These are phyloP conservation scores for Chlorophyllum brunneum DNA, from an alignment of 768 basidiomycete genomes.

Conservation along the genomic window DNA sequence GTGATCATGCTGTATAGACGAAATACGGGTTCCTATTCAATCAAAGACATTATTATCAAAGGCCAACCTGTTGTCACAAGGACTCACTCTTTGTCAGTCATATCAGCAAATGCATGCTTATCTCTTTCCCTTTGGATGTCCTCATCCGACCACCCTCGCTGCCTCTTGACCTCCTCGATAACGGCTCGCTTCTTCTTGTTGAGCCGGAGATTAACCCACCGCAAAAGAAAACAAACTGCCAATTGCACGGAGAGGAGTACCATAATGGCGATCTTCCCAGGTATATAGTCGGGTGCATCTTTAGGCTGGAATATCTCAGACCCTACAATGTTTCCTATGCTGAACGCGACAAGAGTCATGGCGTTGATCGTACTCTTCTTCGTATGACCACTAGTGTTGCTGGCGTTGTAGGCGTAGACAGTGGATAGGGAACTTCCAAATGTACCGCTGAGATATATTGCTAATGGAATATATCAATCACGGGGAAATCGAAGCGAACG, in stretches of 20 bases:
- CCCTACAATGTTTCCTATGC: conserved; percentile 59
- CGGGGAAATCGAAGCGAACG: background rate
- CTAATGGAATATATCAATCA: conserved; percentile 23
- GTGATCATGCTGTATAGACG: conserved; percentile 13
- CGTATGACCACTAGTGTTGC: conserved; percentile 61
- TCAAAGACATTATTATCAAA: background rate
- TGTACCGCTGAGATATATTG: conserved; percentile 45
- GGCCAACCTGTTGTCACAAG: background rate
- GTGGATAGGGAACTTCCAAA: conserved; percentile 58
- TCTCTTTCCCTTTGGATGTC: conserved; percentile 58
- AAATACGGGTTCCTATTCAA: conserved; percentile 12
- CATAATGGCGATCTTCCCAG: conserved; percentile 65
- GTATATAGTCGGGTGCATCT: conserved; percentile 59
- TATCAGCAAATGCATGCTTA: conserved; percentile 56
- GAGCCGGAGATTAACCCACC: conserved; percentile 51
- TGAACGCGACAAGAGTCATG: conserved; percentile 52
- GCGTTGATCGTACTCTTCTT: conserved; percentile 69
- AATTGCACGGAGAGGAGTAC: conserved; percentile 53
- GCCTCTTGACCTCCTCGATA: conserved; percentile 41
- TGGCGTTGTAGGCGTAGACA: conserved; percentile 62
- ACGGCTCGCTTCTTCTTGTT: conserved; percentile 42
- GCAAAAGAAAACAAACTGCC: conserved; percentile 41
- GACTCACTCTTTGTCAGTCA: conserved; percentile 61
- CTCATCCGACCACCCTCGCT: conserved; percentile 52
- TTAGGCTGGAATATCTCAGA: conserved; percentile 60